Percentiles rank a stretch among this genome's conserved stretches.
These are phyloP conservation scores for Pseudevernia furfuracea DNA, from an alignment of 495 filamentous ascomycete genomes.

Conservation along the genomic window DNA sequence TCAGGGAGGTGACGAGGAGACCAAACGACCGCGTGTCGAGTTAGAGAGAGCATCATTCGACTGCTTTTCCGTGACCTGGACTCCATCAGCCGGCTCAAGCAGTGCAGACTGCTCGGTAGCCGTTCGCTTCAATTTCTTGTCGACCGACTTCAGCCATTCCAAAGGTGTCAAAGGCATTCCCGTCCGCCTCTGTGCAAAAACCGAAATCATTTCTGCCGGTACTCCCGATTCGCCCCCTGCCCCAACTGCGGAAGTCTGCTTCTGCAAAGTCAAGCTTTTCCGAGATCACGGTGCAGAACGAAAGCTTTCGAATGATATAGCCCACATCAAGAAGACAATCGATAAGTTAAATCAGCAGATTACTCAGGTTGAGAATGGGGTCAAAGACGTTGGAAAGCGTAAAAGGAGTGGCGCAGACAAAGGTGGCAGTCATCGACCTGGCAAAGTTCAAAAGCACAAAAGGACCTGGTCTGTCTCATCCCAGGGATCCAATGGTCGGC, in stretches of 20 bases:
- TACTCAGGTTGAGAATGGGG: conserved; percentile 75
- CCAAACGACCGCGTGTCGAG: conserved; percentile 64
- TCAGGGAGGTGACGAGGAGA: conserved; percentile 60
- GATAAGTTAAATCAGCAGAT: conserved; percentile 92
- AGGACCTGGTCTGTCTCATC: conserved; percentile 96
- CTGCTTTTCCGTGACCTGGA: conserved; percentile 87
- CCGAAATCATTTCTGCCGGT: conserved; percentile 47
- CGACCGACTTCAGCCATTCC: conserved; percentile 95
- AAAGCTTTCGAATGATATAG: conserved; percentile 89
- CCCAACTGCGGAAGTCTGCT: conserved; percentile 63
- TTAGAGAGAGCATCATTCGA: conserved; percentile 81
- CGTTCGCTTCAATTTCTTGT: conserved; percentile 95
- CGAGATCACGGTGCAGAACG: conserved; percentile 93
- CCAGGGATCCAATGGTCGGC: conserved; percentile 58
- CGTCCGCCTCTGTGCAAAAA: conserved; percentile 86
- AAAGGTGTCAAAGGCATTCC: conserved; percentile 97
- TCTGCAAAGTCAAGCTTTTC: conserved; percentile 95
- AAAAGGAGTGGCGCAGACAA: conserved; percentile 62
- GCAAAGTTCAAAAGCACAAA: conserved; percentile 82
- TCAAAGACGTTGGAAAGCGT: conserved; percentile 80
- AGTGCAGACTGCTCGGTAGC: conserved; percentile 68
- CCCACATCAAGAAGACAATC: conserved; percentile 87
- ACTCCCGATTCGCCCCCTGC: conserved; percentile 36
- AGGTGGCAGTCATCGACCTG: conserved; percentile 45
- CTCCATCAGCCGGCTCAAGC: conserved; percentile 50